These are phyloP conservation scores for Pythium scleroteichum DNA, from an alignment of 352 stramenopile species.

Conservation along the genomic window DNA sequence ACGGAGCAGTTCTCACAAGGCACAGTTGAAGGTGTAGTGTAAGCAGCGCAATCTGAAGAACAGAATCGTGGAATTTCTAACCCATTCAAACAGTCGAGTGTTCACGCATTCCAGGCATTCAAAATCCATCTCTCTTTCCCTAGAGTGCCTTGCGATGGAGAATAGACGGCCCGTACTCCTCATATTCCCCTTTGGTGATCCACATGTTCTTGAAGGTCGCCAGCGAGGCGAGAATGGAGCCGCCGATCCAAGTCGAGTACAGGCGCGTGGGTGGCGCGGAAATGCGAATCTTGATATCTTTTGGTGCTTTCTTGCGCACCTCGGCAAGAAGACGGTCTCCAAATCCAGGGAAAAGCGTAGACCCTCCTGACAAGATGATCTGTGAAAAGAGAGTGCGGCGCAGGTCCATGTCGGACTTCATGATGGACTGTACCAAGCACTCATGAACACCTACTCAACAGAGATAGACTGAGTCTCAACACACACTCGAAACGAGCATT, in stretches of 20 bases:
- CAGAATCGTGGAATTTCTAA: background rate
- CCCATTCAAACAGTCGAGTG: background rate
- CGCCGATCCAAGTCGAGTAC: slow-evolving; percentile 97
- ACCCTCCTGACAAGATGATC: slow-evolving; percentile 93
- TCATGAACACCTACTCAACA: slow-evolving; percentile 71
- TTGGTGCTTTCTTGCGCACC: slow-evolving; percentile 88
- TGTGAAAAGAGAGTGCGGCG: slow-evolving; percentile 93
- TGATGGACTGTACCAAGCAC: slow-evolving; percentile 92
- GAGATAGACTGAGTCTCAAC: too few species aligned
- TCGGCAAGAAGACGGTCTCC: slow-evolving; percentile 94
- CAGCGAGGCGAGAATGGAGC: slow-evolving; percentile 96
- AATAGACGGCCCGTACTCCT: slow-evolving; percentile 96
- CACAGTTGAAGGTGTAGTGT: background rate
- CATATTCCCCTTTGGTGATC: slow-evolving; percentile 98
- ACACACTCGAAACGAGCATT: too few species aligned
- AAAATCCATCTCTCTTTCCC: slow-evolving; percentile 2
- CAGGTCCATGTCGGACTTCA: slow-evolving; percentile 97
- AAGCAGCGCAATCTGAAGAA: too few species aligned
- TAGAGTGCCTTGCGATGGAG: slow-evolving; percentile 96
- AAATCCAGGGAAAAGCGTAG: slow-evolving; percentile 95
- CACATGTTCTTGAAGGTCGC: slow-evolving; percentile 99
- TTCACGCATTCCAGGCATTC: slow-evolving; percentile 1
- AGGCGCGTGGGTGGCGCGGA: slow-evolving; percentile 95
- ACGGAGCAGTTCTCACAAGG: background rate
- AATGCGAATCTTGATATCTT: slow-evolving; percentile 95